Base-by-base conservation (phyloP, 1,139 yeast genomes). In the Blastobotrys buckinghamii region DNA sequence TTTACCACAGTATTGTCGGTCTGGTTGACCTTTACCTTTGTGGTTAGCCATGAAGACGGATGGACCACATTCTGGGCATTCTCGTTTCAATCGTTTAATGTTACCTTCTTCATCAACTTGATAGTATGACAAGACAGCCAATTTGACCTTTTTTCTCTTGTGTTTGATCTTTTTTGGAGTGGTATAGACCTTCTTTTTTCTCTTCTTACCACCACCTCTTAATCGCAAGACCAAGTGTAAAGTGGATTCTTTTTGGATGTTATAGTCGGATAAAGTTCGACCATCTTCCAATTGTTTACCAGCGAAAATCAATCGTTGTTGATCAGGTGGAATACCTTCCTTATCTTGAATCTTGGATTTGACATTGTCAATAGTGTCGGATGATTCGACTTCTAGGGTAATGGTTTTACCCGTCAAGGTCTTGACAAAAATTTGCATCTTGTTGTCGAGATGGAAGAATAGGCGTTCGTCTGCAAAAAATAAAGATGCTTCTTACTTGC, bases 201-300 rank as follows among this genome's bases (percentile, higher is more conserved):
- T 90, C 89, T 92, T 92, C 86, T 92, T 92, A 86, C 97, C 97
- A 81, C 96, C 96, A 85, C 97, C 97, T 83, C 97, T 87, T 76
- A 92, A 87, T 83, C 97, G 89, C 63, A 92, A 80, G 71, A 92
- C 97, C 77, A 92, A 84, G 79, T 92, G 97, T 63, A 92, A 77
- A 64, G 97, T 92, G 62, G 97, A 90, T 81, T 92, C 98, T 88
- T 92, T 90, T 81, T 90, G 97, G 81, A 92, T 92, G 94, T 90
- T 90, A 96, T 92, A 92, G 83, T 92, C 98, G 66, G 96, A 84
- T 69, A 92, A 82, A 64, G 97, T 90, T 82, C 97, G 88, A 70
- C 97, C 97, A 69, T 92, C 97, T 80, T 90, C 97, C 74, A 92
- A 86, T 79, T 90, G 97, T 84, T 89, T 90, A 84, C 98, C 98